Conservation (phyloP, 768 basidiomycete genomes). For the Exsudoporus frostii region DNA sequence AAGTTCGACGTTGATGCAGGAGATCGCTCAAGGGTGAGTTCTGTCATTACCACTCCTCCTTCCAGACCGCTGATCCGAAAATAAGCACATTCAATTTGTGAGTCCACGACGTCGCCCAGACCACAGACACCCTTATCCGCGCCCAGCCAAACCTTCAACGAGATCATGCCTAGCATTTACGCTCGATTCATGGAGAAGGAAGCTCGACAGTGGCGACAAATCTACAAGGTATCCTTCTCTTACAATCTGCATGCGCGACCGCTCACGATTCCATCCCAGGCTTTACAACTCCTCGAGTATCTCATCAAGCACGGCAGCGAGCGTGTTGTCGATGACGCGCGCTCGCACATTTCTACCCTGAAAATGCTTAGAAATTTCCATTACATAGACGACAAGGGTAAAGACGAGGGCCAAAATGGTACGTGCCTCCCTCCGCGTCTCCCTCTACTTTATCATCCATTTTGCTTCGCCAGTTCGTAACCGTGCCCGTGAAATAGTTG, state of each 20-base stretch:
- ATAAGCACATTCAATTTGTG: conserved; percentile 96
- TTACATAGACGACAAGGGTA: conserved; percentile 97
- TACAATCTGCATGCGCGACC: background rate
- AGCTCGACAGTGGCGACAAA: conserved; percentile 96
- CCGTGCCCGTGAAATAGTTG: conserved; percentile 88
- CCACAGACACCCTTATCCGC: conserved; percentile 6
- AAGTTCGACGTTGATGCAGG: conserved; percentile 96
- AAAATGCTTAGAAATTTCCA: conserved; percentile 99
- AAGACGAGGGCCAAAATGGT: conserved; percentile 98
- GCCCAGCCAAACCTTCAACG: conserved; percentile 92
- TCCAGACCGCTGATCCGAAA: conserved; percentile 14
- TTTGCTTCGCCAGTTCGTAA: conserved; percentile 73
- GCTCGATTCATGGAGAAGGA: conserved; percentile 97
- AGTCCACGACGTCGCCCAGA: conserved; percentile 28
- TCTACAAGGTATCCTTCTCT: conserved; percentile 78
- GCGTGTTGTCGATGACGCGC: conserved; percentile 95
- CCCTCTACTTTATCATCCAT: background rate
- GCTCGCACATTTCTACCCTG: conserved; percentile 90
- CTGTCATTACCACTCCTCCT: background rate
- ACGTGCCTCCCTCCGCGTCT: conserved; percentile 7
- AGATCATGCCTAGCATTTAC: conserved; percentile 98
- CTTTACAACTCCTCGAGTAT: conserved; percentile 91
- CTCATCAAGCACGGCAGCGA: conserved; percentile 96
- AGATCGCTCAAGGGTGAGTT: conserved; percentile 92
- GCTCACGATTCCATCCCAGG: conserved; percentile 41